Evolutionary conservation across 768 basidiomycete genomes (phyloP).

Genomic region (Fibroporia radiculosa): DNA sequence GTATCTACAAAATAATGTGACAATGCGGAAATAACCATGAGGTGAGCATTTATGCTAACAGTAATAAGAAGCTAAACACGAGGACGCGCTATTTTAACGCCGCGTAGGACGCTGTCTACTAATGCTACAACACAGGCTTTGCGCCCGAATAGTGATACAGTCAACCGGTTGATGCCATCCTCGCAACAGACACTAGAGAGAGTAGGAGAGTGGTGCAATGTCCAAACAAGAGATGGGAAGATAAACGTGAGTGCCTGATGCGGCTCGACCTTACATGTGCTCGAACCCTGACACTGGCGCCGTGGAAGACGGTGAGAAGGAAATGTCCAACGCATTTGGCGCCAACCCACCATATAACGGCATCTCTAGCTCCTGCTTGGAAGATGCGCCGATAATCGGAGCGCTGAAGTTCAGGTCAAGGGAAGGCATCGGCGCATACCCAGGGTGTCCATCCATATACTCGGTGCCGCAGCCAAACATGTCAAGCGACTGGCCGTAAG

Average conservation of each 20-base stretch:
- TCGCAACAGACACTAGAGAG: no score
- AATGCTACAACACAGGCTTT: conserved; percentile 11
- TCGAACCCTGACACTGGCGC: background rate
- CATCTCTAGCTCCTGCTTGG: background rate
- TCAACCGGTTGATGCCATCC: no score
- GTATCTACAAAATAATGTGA: conserved; percentile 14
- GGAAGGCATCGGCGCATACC: background rate
- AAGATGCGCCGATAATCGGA: background rate
- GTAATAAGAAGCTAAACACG: background rate
- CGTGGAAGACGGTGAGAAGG: background rate
- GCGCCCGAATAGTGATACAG: background rate
- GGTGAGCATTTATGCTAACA: conserved; percentile 1
- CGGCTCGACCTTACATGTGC: conserved; percentile 1
- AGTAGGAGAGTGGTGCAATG: no score
- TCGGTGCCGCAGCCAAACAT: no score
- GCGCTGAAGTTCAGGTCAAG: conserved; percentile 7
- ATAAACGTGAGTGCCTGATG: background rate
- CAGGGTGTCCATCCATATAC: background rate
- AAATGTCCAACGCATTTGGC: background rate
- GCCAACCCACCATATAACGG: background rate
- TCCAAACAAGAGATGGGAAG: background rate
- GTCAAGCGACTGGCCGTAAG: conserved; percentile 4
- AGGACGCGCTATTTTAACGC: background rate
- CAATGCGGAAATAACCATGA: conserved; percentile 18
- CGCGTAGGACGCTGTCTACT: background rate